A percentile compares a stretch with the other conserved stretches of the same genome.
These are phyloP conservation scores for Candida freyschussii DNA, from an alignment of 1,139 yeast genomes.

Conservation along the genomic window DNA sequence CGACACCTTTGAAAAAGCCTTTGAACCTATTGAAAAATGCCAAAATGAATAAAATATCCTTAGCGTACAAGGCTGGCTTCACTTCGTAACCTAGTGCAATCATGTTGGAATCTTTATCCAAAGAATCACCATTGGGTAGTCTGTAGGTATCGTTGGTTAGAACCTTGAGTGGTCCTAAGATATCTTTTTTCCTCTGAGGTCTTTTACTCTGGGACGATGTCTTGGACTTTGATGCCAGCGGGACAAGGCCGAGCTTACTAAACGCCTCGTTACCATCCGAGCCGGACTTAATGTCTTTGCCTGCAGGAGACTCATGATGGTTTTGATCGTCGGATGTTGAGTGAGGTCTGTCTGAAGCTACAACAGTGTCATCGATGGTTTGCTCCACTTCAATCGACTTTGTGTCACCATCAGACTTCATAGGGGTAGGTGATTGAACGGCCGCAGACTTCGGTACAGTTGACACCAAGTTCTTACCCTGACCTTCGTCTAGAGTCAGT, in stretches of 20 bases:
- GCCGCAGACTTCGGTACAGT: neutral
- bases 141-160: constrained; percentile 15
- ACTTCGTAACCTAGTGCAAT: constrained; percentile 26
- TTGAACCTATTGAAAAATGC: constrained; percentile 42
- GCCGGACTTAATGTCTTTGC: constrained; percentile 21
- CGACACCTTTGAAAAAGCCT: constrained; percentile 30
- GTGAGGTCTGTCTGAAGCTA: too few relatives aligned
- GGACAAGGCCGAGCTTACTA: constrained; percentile 10
- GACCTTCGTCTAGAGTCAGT: neutral
- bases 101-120: constrained; percentile 8
- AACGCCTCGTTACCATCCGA: constrained; percentile 11
- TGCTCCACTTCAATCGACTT: constrained; percentile 3
- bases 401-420: constrained; percentile 1
- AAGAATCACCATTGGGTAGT: constrained; percentile 2
- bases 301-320: constrained; percentile 15
- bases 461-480: neutral
- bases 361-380: constrained; percentile 18
- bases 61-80: constrained; percentile 40
- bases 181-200: constrained; percentile 18
- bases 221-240: constrained; percentile 8
- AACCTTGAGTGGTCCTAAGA: constrained; percentile 20
- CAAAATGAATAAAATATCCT: constrained; percentile 40
- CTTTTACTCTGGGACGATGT: constrained; percentile 1
- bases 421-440: neutral
- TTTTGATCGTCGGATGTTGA: too few relatives aligned